phyloP scores from a whole-genome alignment of 177 flowering plant species.

The Tripterygium wilfordii region DNA sequence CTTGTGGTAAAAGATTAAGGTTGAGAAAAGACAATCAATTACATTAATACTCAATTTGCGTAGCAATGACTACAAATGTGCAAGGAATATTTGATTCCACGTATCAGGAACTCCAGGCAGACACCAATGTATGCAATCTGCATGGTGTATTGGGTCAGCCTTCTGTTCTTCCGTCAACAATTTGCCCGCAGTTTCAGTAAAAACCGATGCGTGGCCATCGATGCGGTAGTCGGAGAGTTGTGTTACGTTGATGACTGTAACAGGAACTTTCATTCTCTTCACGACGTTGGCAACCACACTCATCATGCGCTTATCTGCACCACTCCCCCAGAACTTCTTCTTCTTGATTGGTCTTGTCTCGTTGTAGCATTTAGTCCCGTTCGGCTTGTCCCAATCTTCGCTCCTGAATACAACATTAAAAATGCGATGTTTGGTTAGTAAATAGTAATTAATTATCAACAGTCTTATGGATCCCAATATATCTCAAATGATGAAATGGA shows the following conservation, averaged over 20 bases:
- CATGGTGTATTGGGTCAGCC: conserved; percentile 58
- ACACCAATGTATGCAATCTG: conserved; percentile 96
- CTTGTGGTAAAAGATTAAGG: too few relatives aligned
- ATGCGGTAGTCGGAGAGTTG: conserved; percentile 78
- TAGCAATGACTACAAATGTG: conserved; percentile 53
- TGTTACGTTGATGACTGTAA: conserved; percentile 68
- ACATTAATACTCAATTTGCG: too few relatives aligned
- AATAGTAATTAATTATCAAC: too few relatives aligned
- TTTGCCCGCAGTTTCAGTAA: conserved; percentile 63
- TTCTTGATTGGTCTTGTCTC: conserved; percentile 75
- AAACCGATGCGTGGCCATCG: conserved; percentile 81
- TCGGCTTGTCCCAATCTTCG: conserved; percentile 55
- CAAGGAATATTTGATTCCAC: conserved; percentile 74
- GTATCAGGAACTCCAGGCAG: conserved; percentile 93
- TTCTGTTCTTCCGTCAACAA: conserved; percentile 67
- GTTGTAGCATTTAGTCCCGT: conserved; percentile 74
- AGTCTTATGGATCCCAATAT: too few relatives aligned
- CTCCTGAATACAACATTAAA: conserved; percentile 41
- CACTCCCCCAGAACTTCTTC: conserved; percentile 70
- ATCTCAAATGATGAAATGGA: too few relatives aligned
- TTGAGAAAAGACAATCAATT: too few relatives aligned
- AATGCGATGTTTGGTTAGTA: neutral
- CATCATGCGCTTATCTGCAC: conserved; percentile 69
- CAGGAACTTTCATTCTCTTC: conserved; percentile 67
- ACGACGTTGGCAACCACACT: conserved; percentile 38